Evolutionary conservation across 768 basidiomycete genomes (phyloP).

Genomic region (Trichaptum fuscoviolaceum): DNA sequence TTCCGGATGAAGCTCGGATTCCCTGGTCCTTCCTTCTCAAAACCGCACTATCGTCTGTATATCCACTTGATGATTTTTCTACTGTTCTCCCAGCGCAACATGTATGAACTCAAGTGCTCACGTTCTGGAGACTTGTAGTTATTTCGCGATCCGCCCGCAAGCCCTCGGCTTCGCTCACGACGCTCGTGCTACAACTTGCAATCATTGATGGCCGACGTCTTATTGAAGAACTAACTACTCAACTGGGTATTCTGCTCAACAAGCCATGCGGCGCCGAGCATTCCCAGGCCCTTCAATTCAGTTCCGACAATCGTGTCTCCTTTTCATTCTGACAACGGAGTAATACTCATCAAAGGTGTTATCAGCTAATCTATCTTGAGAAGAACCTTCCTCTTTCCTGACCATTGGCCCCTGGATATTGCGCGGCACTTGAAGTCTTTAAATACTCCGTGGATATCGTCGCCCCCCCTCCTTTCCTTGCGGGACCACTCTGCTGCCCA

Average conservation of each 20-base stretch:
- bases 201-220: background rate
- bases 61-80: background rate
- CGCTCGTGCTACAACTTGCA: background rate
- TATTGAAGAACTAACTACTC: background rate
- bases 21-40: background rate
- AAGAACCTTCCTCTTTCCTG: background rate
- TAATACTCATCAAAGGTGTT: background rate
- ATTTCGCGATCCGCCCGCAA: no score
- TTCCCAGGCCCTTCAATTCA: background rate
- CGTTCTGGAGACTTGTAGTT: no score
- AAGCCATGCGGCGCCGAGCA: background rate
- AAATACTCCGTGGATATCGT: background rate
- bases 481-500: background rate
- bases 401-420: background rate
- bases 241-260: background rate
- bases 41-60: background rate
- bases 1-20: background rate
- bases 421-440: background rate
- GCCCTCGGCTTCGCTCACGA: background rate
- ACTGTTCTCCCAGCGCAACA: background rate
- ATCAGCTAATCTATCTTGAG: background rate
- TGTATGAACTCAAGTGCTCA: no score
- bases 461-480: background rate
- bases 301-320: background rate
- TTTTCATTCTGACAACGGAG: background rate